Percentiles rank a stretch among this genome's conserved stretches.
These are phyloP conservation scores for Massarina eburnea DNA, from an alignment of 2,329 filamentous ascomycete species.

Conservation along the genomic window DNA sequence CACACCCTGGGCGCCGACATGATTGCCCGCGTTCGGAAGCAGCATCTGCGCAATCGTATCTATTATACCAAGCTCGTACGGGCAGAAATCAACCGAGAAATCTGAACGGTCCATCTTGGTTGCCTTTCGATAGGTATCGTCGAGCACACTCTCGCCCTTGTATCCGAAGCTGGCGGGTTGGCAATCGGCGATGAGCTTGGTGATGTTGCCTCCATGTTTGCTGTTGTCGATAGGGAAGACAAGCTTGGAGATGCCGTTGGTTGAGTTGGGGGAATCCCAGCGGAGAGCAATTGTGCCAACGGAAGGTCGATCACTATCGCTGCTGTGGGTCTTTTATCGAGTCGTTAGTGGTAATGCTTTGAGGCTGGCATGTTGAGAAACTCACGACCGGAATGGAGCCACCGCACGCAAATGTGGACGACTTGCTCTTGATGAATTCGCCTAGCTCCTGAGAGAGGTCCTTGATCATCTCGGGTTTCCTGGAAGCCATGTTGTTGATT, in stretches of 20 bases:
- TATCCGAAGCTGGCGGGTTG: slow-evolving; percentile 54
- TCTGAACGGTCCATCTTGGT: slow-evolving; percentile 50
- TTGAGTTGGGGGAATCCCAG: slow-evolving; percentile 3
- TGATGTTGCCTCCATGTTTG: background rate
- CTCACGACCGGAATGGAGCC: slow-evolving; percentile 7
- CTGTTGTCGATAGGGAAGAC: background rate
- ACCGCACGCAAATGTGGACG: slow-evolving; percentile 10
- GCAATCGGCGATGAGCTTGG: slow-evolving; percentile 20
- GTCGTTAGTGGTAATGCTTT: background rate
- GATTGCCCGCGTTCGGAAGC: slow-evolving; percentile 30
- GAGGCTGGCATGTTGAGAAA: background rate
- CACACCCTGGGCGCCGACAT: slow-evolving; percentile 37
- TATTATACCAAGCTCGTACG: slow-evolving; percentile 56
- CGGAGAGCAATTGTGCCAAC: slow-evolving; percentile 4
- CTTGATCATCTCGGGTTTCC: no score
- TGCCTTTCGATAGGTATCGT: slow-evolving; percentile 58
- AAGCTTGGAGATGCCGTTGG: slow-evolving; percentile 3
- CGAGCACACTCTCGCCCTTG: slow-evolving; percentile 50
- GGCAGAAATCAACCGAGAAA: slow-evolving; percentile 56
- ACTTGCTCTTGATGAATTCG: slow-evolving; percentile 9
- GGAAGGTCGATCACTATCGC: background rate
- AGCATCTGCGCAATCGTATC: slow-evolving; percentile 53
- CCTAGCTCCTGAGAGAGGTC: slow-evolving; percentile 6
- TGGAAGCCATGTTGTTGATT: no score
- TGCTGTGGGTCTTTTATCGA: no score